Percentiles rank a stretch among this genome's conserved stretches.
Conservation (phyloP, 441 rosid genomes). For the Erodium moschatum region DNA sequence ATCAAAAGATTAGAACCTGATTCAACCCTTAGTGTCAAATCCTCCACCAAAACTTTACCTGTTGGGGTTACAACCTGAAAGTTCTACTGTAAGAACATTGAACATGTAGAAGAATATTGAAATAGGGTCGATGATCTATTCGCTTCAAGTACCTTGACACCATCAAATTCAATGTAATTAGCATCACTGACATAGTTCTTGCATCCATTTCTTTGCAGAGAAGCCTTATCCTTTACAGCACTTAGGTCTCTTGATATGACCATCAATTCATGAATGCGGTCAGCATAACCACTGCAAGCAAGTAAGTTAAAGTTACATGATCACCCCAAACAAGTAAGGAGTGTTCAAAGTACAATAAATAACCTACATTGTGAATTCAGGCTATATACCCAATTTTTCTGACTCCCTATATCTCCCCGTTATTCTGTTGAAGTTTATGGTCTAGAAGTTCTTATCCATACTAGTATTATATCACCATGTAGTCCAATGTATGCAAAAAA, state of each 20-base stretch:
- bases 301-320: background rate
- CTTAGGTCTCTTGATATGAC: slow-evolving; percentile 79
- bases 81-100: slow-evolving; percentile 23
- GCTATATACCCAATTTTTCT: background rate
- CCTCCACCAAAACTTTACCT: slow-evolving; percentile 86
- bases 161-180: slow-evolving; percentile 78
- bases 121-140: slow-evolving; percentile 8
- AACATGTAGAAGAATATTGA: slow-evolving; percentile 14
- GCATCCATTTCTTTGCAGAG: slow-evolving; percentile 58
- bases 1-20: slow-evolving; percentile 93
- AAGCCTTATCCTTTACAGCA: slow-evolving; percentile 40
- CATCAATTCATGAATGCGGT: slow-evolving; percentile 90
- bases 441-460: background rate
- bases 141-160: slow-evolving; percentile 67
- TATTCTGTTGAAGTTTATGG: slow-evolving; percentile 1
- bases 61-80: slow-evolving; percentile 96
- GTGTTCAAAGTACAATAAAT: slow-evolving; percentile 9
- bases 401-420: background rate
- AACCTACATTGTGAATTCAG: slow-evolving; percentile 5
- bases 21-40: slow-evolving; percentile 79
- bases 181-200: slow-evolving; percentile 79
- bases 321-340: slow-evolving; percentile 14
- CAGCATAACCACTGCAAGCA: slow-evolving; percentile 84
- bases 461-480: background rate
- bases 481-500: background rate